Conservation (phyloP, 805 yeast species). For the Brettanomyces naardenensis region DNA sequence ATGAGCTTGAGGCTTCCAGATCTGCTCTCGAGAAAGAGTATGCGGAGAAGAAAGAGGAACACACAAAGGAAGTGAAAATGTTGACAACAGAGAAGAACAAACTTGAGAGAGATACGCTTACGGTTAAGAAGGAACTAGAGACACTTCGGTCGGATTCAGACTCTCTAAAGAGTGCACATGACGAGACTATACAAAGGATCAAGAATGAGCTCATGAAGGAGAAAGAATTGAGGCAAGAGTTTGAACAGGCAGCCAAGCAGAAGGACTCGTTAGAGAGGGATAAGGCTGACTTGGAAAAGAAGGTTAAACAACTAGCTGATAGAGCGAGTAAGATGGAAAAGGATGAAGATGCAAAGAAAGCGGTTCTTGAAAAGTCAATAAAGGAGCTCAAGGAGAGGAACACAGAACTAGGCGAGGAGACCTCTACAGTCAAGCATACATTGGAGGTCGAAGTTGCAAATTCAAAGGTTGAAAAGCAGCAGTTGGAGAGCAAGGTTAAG, state of each 20-base stretch:
- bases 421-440: too few relatives aligned
- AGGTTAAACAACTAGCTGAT: too few relatives aligned
- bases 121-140: not conserved
- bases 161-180: too few relatives aligned
- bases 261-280: too few relatives aligned
- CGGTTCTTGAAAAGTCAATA: not conserved
- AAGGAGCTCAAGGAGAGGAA: not conserved
- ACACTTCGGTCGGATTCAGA: too few relatives aligned
- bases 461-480: not conserved
- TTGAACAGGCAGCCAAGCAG: too few relatives aligned
- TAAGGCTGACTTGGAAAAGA: too few relatives aligned
- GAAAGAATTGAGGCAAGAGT: too few relatives aligned
- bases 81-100: not conserved
- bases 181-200: too few relatives aligned
- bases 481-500: not conserved
- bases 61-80: not conserved
- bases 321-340: too few relatives aligned
- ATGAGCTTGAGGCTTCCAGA: not conserved
- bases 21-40: not conserved
- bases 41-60: not conserved
- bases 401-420: not conserved
- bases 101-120: not conserved
- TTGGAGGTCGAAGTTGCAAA: not conserved
- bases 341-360: not conserved
- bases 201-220: too few relatives aligned